phyloP scores from a whole-genome alignment of 352 stramenopile genomes.

The Globisporangium paroecandrum region DNA sequence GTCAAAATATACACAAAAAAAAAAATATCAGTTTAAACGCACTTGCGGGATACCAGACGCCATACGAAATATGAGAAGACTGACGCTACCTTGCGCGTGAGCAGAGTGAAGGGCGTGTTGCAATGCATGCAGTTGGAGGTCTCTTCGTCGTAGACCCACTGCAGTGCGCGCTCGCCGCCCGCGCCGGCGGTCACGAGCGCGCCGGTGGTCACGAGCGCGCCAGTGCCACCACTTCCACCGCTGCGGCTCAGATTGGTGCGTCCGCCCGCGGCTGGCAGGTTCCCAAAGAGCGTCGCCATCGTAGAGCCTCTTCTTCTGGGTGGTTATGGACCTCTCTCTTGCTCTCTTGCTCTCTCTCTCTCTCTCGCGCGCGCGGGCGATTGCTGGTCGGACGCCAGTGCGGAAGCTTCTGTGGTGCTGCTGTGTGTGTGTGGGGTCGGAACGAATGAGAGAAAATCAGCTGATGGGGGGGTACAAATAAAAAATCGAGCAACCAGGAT shows the following conservation, averaged over 20 bases:
- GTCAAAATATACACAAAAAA: not conserved
- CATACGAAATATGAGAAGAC: not conserved
- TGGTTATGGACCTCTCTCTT: not conserved
- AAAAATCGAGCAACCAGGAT: not conserved
- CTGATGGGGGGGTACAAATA: not conserved
- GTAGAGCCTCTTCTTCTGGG: not conserved
- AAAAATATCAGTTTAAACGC: not conserved
- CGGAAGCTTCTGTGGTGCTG: not conserved
- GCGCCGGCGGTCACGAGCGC: slow-evolving; percentile 26
- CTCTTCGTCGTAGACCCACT: slow-evolving; percentile 85
- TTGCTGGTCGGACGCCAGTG: not conserved
- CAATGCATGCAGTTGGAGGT: slow-evolving; percentile 86
- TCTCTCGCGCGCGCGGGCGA: too few relatives aligned
- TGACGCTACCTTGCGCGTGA: slow-evolving; percentile 68
- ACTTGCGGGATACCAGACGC: not conserved
- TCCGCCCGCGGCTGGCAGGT: slow-evolving; percentile 56
- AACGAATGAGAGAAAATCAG: not conserved
- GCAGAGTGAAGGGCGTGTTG: slow-evolving; percentile 79
- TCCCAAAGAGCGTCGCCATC: slow-evolving; percentile 75
- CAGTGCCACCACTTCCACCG: slow-evolving; percentile 18
- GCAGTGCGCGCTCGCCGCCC: slow-evolving; percentile 53
- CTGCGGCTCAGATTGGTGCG: slow-evolving; percentile 34
- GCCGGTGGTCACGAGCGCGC: slow-evolving; percentile 31
- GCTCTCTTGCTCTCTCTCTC: not conserved
- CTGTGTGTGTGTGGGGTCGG: not conserved